Evolutionary conservation across 2,329 filamentous ascomycete species (phyloP).

Genomic region (Colletotrichum nymphaeae): DNA sequence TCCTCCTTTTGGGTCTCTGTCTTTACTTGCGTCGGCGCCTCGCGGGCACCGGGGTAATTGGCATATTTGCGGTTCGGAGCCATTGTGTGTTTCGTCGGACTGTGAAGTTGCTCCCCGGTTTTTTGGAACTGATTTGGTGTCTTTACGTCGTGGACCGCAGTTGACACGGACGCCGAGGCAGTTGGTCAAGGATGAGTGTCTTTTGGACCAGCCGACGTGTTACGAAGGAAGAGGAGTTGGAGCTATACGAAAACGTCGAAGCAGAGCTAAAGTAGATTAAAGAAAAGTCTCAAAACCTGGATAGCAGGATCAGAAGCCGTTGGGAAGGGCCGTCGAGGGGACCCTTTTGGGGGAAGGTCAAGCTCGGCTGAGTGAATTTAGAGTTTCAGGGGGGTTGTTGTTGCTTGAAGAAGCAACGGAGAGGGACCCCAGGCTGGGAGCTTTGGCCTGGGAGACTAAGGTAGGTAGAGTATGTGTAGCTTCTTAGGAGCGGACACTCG

Average conservation of each 20-base stretch:
- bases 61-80: slow-evolving; percentile 35
- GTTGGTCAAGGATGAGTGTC: neutral
- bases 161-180: neutral
- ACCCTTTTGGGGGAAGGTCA: neutral
- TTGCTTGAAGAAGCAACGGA: neutral
- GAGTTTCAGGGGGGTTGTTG: neutral
- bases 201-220: neutral
- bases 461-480: too few relatives aligned
- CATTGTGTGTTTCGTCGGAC: slow-evolving; percentile 10
- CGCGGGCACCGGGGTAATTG: slow-evolving; percentile 35
- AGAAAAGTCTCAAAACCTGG: neutral
- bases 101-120: neutral
- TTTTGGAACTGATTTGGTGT: neutral
- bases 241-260: neutral
- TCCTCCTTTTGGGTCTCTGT: slow-evolving; percentile 48
- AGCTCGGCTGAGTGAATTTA: neutral
- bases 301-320: neutral
- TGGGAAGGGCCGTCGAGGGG: neutral
- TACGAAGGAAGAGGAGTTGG: neutral
- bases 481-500: neutral
- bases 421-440: neutral
- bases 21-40: slow-evolving; percentile 12
- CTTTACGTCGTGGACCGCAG: neutral
- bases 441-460: neutral
- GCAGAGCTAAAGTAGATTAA: neutral